Evolutionary conservation across 306 rosid genomes (phyloP).

Genomic region (Alnus glutinosa): DNA sequence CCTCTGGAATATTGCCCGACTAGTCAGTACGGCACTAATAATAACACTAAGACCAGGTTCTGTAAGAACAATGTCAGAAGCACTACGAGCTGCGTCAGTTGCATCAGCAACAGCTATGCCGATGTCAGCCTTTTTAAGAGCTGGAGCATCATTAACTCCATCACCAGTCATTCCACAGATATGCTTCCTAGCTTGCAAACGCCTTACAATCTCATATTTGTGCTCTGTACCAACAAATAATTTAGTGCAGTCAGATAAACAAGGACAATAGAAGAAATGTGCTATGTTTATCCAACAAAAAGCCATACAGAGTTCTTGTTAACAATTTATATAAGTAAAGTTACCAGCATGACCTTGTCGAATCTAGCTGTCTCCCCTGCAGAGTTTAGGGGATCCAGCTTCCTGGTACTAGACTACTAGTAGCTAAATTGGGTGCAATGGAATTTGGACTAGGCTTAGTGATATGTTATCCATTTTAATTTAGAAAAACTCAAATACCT

Average conservation of each 20-base stretch:
- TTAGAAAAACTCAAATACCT: not conserved
- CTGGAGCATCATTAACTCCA: constrained; percentile 90
- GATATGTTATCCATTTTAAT: not conserved
- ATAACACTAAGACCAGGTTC: constrained; percentile 89
- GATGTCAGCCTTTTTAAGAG: constrained; percentile 84
- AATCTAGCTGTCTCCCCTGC: not conserved
- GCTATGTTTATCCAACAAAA: not conserved
- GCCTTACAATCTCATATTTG: constrained; percentile 81
- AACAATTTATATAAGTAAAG: not conserved
- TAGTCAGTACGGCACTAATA: constrained; percentile 85
- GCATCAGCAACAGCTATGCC: constrained; percentile 97
- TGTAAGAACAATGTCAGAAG: constrained; percentile 85
- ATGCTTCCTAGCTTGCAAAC: constrained; percentile 78
- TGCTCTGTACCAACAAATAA: constrained; percentile 53
- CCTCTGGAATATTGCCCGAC: constrained; percentile 90
- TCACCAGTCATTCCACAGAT: constrained; percentile 92
- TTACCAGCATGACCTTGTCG: not conserved
- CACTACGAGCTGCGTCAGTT: constrained; percentile 87
- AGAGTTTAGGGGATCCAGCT: constrained; percentile 16
- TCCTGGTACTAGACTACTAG: constrained; percentile 12
- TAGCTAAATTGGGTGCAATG: constrained; percentile 7
- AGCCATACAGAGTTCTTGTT: constrained; percentile 8
- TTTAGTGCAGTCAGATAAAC: constrained; percentile 7
- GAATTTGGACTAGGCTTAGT: constrained; percentile 6
- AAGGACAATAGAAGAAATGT: constrained; percentile 3